Evolutionary conservation across 1,139 yeast species (phyloP).

Genomic region (Hyphopichia fennica): DNA sequence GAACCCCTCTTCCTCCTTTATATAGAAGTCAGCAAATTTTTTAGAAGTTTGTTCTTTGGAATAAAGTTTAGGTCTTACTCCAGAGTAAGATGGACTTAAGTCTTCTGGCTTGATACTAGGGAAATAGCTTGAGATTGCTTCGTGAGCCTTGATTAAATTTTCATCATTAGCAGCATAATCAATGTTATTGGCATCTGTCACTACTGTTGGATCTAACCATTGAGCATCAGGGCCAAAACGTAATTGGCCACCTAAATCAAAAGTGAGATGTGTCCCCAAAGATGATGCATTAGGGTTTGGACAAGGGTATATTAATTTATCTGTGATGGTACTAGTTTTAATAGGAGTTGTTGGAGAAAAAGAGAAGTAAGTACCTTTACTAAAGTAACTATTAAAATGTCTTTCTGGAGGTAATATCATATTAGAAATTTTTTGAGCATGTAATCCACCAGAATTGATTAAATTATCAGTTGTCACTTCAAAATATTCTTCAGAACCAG

Average conservation of each 20-base stretch:
- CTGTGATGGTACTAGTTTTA: conserved; percentile 25
- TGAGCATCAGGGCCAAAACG: conserved; percentile 89
- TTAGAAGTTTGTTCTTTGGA: conserved; percentile 40
- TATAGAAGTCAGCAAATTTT: conserved; percentile 69
- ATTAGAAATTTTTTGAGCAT: conserved; percentile 70
- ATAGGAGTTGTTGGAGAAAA: conserved; percentile 47
- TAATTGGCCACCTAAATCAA: conserved; percentile 78
- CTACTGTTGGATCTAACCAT: conserved; percentile 53
- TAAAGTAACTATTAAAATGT: conserved; percentile 62
- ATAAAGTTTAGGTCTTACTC: conserved; percentile 76
- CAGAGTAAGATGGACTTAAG: conserved; percentile 69
- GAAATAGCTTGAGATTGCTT: conserved; percentile 62
- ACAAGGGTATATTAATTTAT: conserved; percentile 69
- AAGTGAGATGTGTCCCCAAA: conserved; percentile 82
- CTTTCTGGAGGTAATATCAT: conserved; percentile 64
- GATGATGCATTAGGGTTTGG: conserved; percentile 73
- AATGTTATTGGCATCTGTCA: conserved; percentile 29
- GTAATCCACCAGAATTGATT: conserved; percentile 76
- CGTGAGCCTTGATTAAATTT: conserved; percentile 55
- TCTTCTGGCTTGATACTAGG: conserved; percentile 54
- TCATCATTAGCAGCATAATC: conserved; percentile 49
- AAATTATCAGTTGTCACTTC: conserved; percentile 56
- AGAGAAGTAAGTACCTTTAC: conserved; percentile 81
- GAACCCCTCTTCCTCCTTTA: conserved; percentile 60
- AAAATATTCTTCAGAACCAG: conserved; percentile 33